Base-by-base conservation (phyloP, 2,329 filamentous ascomycete genomes). In the Microsporum ferrugineum region DNA sequence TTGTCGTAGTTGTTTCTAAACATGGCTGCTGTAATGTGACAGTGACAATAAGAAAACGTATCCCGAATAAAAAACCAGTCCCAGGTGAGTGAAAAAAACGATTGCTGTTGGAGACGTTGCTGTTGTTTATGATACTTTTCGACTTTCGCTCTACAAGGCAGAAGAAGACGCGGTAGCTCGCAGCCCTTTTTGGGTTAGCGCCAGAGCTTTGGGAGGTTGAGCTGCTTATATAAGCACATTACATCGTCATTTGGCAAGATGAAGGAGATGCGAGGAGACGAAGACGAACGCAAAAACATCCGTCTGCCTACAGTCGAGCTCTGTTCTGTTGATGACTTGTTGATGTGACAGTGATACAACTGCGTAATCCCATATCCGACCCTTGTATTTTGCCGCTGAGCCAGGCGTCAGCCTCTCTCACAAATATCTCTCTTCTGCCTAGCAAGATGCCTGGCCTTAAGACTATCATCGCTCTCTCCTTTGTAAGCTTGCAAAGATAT, bases 1-100 rank as follows among this genome's bases (percentile, higher is more conserved):
- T 99, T 99, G 81, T 99, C 94, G 83, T 99, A 99, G 79, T 97
- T 97, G 83, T 99, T 99, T 79, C 94, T 85, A 81, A 99, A 99
- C 94, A 99, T 97, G 72, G 72, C 86, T 82, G 67, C 65, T 63
- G 65, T 61, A 62, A 61, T 57, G 64, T 47, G 60, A 58, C 64
- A 60, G 65, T 60, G 51, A 34, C 47, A 23, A 53, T 33, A 8
- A 33, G 39, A 27, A 47, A 5, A 17, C 39, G 34, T 23, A 31
- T 7, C 12, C n/a, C 14, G 31, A 55, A 31, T 14, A 57, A n/a
- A 14, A 43, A 43, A n/a, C 39, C 14, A 58, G 60, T 23, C 39
- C n/a, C 7, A 10, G 58, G 57, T 29, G 27, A 23, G 41, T 10
- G 51, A 60, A 58, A 58, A 60, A 55, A n/a, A n/a, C 17, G 17